A percentile compares a stretch with the other conserved stretches of the same genome.
These are phyloP conservation scores for Poronia punctata DNA, from an alignment of 495 filamentous ascomycete species.

Conservation along the genomic window DNA sequence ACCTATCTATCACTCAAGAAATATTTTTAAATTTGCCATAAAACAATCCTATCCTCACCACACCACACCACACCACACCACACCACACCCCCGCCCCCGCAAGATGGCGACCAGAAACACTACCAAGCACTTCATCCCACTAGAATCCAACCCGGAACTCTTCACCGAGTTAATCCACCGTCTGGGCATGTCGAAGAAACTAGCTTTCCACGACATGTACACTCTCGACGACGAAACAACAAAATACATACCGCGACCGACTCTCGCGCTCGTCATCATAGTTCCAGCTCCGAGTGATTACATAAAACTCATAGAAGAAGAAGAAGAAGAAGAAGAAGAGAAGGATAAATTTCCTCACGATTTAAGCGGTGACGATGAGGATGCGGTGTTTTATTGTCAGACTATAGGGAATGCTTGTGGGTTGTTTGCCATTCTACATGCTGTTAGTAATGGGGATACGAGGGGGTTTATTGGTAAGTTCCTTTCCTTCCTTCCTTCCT, in stretches of 20 bases:
- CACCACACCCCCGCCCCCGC: too few species aligned
- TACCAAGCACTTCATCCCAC: constrained; percentile 11
- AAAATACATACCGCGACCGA: constrained; percentile 63
- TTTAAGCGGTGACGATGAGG: constrained; percentile 33
- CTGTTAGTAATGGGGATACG: constrained; percentile 48
- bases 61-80: too few species aligned
- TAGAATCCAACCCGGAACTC: constrained; percentile 59
- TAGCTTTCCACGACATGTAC: constrained; percentile 73
- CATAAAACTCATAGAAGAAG: constrained; percentile 37
- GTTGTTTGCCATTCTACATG: constrained; percentile 69
- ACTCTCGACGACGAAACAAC: constrained; percentile 64
- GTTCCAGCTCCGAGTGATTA: constrained; percentile 36
- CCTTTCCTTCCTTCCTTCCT: constrained; percentile 29
- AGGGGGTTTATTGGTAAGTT: constrained; percentile 36
- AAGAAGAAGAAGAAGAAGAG: constrained; percentile 44
- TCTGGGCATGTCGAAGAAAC: constrained; percentile 55
- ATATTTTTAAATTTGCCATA: too few species aligned
- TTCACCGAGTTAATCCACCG: constrained; percentile 65
- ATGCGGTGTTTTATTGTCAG: constrained; percentile 74
- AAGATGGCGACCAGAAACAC: constrained; percentile 2
- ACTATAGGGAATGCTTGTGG: constrained; percentile 82
- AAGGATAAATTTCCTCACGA: constrained; percentile 11
- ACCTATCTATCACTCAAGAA: too few species aligned
- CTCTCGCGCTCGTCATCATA: constrained; percentile 51
- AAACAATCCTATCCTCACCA: too few species aligned